Evolutionary conservation across 306 rosid species (phyloP).

Genomic region (Rosa chinensis): DNA sequence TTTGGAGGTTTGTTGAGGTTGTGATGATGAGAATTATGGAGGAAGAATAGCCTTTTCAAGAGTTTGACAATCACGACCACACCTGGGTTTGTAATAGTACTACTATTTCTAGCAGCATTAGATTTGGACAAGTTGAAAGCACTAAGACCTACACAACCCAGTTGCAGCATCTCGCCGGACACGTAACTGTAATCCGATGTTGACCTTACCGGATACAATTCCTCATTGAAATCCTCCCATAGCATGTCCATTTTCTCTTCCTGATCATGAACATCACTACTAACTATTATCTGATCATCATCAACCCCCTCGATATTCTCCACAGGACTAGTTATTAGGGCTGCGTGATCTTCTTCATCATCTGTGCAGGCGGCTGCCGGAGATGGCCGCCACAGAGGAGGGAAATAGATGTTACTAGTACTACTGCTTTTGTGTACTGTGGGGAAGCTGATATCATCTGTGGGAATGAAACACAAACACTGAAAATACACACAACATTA

Average conservation of each 20-base stretch:
- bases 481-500: neutral
- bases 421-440: neutral
- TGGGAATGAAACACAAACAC: slow-evolving; percentile 1
- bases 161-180: neutral
- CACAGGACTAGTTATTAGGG: no score
- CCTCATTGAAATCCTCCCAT: slow-evolving; percentile 12
- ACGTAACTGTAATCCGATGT: neutral
- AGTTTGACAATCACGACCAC: neutral
- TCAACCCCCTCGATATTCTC: neutral
- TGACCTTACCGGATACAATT: slow-evolving; percentile 5
- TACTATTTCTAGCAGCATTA: neutral
- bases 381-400: slow-evolving; percentile 4
- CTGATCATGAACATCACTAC: neutral
- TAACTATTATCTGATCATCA: neutral
- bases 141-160: slow-evolving; percentile 14
- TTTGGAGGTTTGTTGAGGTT: slow-evolving; percentile 4
- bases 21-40: slow-evolving; percentile 8
- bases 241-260: slow-evolving; percentile 15
- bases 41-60: slow-evolving; percentile 12
- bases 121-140: neutral
- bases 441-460: slow-evolving; percentile 16
- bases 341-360: neutral
- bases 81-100: neutral
- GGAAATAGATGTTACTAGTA: neutral
- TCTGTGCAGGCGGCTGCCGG: neutral